Base-by-base conservation (phyloP, 495 filamentous ascomycete species). In the Tuber calosporum region DNA sequence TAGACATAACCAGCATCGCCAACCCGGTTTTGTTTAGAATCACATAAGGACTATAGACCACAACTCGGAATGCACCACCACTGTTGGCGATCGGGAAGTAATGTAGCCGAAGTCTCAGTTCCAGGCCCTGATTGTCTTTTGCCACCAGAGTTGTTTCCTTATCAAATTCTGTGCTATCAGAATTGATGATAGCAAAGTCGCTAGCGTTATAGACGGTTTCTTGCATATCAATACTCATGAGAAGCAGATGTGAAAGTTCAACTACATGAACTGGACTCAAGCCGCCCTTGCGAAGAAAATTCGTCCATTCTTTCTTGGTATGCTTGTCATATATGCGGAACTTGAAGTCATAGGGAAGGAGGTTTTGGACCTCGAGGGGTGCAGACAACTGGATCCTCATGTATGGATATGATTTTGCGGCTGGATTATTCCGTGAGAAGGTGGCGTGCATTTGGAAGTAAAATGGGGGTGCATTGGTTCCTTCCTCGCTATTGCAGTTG, bases 321-420 rank as follows among this genome's bases (percentile, higher is more conserved):
- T 96, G 95, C 85, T 93, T 96, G 84, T 99, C 95, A 80, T 97
- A 97, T 36, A 99, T 97, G 71, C 93, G 88, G 82, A 98, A 98
- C 82, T 98, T 98, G 90, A 99, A 99, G 83, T 98, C 96, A 79
- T 91, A 97, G 0, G 95, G 95, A 38, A 99, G 86, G 38, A 99
- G 85, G 80, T 99, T 99, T 81, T 99, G 93, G 19, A 99, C 86
- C 77, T 97, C 94, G 67, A 99, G 88, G 0, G 95, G 95, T 22
- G 95, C 94, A 37, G 91, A 93, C 37, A 99, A 88, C 72, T 92
- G 90, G 67, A 99, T 85, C 71, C 89, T 88, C 96, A 98, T 98
- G 82, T 96, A 95, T 6, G 95, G 95, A 81, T 99, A 99, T 81
- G 82, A 88, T 88, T 83, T 90, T 15, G 93, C 91, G 43, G 94